phyloP scores from a whole-genome alignment of 768 basidiomycete species.

The Xerocomellus chrysenteron region DNA sequence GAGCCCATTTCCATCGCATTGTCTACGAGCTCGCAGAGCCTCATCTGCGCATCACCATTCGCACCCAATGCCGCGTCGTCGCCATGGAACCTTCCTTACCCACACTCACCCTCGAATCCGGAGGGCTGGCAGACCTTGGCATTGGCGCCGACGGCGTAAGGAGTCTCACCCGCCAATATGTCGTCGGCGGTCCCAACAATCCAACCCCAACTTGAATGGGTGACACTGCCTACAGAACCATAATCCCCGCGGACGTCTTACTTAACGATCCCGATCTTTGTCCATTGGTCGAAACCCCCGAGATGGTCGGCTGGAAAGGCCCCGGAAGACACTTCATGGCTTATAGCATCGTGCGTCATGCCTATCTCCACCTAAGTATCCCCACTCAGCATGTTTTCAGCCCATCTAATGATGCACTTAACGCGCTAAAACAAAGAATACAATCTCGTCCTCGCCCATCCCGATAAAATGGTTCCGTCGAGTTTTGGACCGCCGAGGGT shows the following conservation, averaged over 20 bases:
- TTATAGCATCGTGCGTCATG: conserved; percentile 41
- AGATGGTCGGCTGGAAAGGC: conserved; percentile 62
- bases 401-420: no score
- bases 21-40: conserved; percentile 37
- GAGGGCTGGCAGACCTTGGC: conserved; percentile 44
- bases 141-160: conserved; percentile 56
- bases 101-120: conserved; percentile 41
- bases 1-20: conserved; percentile 49
- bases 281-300: conserved; percentile 47
- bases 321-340: conserved; percentile 47
- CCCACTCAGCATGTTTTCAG: no score
- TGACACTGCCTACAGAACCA: conserved; percentile 61
- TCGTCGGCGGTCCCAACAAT: conserved; percentile 47
- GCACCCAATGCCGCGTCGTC: conserved; percentile 37
- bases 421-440: conserved; percentile 41
- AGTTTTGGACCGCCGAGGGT: conserved; percentile 46
- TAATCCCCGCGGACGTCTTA: conserved; percentile 45
- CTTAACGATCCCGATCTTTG: conserved; percentile 51
- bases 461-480: conserved; percentile 38
- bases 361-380: no score
- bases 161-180: conserved; percentile 47
- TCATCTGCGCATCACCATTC: conserved; percentile 35
- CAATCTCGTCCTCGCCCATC: conserved; percentile 46
- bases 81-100: conserved; percentile 33
- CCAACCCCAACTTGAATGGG: conserved; percentile 58